These are phyloP conservation scores for Apiotrichum siamense DNA, from an alignment of 1,284 basidiomycete genomes.

Conservation along the genomic window DNA sequence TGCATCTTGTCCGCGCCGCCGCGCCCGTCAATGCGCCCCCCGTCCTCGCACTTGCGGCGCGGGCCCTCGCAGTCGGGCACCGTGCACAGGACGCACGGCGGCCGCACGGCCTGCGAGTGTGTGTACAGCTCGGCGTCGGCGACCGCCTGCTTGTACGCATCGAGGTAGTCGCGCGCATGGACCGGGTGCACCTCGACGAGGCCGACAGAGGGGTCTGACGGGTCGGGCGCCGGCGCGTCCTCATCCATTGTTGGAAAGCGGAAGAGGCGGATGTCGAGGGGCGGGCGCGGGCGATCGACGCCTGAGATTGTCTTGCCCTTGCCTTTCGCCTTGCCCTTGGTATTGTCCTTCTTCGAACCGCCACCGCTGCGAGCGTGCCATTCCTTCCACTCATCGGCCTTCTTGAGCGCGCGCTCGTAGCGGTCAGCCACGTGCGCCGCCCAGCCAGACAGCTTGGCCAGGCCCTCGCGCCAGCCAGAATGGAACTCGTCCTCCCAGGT, in stretches of 20 bases:
- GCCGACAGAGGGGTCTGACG: constrained; percentile 28
- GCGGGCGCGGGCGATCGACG: constrained; percentile 27
- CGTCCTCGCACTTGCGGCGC: constrained; percentile 38
- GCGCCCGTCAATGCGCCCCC: constrained; percentile 42
- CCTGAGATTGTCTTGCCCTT: constrained; percentile 28
- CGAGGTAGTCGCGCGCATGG: constrained; percentile 26
- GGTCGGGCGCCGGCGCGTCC: constrained; percentile 11
- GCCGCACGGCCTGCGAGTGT: constrained; percentile 21
- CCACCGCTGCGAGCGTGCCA: not conserved
- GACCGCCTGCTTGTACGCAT: constrained; percentile 26
- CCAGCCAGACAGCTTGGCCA: constrained; percentile 41
- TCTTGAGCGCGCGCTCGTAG: constrained; percentile 42
- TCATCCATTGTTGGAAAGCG: constrained; percentile 38
- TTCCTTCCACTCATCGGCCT: constrained; percentile 39
- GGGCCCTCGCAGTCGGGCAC: constrained; percentile 47
- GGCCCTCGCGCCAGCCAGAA: constrained; percentile 43
- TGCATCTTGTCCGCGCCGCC: constrained; percentile 40
- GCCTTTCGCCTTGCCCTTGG: constrained; percentile 12
- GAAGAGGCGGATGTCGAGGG: constrained; percentile 39
- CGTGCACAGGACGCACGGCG: constrained; percentile 40
- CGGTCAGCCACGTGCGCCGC: constrained; percentile 41
- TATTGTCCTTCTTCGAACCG: not conserved
- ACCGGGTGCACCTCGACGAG: constrained; percentile 28
- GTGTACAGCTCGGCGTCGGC: constrained; percentile 33
- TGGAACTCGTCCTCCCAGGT: constrained; percentile 45